Evolutionary conservation across 805 yeast genomes (phyloP), one percentile per base, ranked within the genome.

Genomic region (Candida methanosorbosa): DNA sequence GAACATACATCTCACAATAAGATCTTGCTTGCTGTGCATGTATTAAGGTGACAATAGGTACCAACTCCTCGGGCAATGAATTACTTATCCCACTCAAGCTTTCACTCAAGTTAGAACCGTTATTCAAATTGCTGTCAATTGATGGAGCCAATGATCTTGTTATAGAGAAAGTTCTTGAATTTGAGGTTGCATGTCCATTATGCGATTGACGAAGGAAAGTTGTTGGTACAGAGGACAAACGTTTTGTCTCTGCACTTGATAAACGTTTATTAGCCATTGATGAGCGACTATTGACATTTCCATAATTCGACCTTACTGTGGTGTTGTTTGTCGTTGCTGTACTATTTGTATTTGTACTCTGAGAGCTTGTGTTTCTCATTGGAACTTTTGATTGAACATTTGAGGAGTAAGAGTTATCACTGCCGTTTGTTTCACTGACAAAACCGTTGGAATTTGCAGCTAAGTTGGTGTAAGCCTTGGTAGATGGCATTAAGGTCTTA

Each of bases 1-100:
- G 45, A 13, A 48, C 53, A 33, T 33, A 38, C 45, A 47, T 42
- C 18, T 31, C 33, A 24, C 33, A 31, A 57, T 83, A 83, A 29
- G 85, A 68, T 41, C 94, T 68, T 52, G 80, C 85, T 1, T 77
- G 59, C 46, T 83, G 94, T 0, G 88, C 83, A 20, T 84, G 70
- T 14, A 83, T 56, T 13, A 83, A 59, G 0, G 92, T 79, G 30
- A 82, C 81, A 5, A 83, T 80, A 1, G 94, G 94, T 5, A 73
- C 62, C 33, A 74, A 52, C 43, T 72, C 79, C 2, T 39, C 33
- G 4, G 31, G 53, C 35, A 26, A 16, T n/a, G n/a, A n/a, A n/a
- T 24, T 24, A 12, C 15, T 12, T 12, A n/a, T 24, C 14, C 7
- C 6, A 6, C 15, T 7, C 15, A 24, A 8, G 11, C n/a, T 8